Conservation (phyloP, 495 filamentous ascomycete species). For the Tuber microsphaerosporum region DNA sequence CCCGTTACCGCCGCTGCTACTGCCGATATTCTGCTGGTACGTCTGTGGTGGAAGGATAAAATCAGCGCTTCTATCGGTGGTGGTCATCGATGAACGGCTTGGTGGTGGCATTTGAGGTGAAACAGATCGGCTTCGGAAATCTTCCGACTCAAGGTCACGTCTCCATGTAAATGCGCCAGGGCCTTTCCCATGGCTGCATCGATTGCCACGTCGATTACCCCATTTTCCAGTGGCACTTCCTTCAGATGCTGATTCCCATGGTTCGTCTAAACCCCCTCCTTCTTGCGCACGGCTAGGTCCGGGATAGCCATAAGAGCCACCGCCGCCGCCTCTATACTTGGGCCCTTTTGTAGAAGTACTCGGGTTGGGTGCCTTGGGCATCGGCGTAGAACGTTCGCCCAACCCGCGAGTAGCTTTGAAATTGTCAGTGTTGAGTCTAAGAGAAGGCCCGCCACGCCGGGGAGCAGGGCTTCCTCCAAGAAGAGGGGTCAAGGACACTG, state of each 20-base stretch:
- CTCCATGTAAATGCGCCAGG: constrained; percentile 31
- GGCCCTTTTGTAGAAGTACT: constrained; percentile 1
- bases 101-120: constrained; percentile 30
- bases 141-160: constrained; percentile 14
- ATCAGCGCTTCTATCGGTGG: constrained; percentile 31
- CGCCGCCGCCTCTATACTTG: background rate
- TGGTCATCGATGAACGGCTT: constrained; percentile 34
- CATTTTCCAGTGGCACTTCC: background rate
- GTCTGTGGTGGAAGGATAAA: constrained; percentile 27
- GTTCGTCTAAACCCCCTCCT: background rate
- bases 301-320: background rate
- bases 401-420: constrained; percentile 16
- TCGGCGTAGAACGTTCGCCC: constrained; percentile 23
- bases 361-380: constrained; percentile 26
- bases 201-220: constrained; percentile 9
- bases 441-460: constrained; percentile 15
- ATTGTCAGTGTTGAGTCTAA: constrained; percentile 21
- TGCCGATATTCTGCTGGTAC: constrained; percentile 23
- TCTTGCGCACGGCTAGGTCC: background rate
- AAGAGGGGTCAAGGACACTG: constrained; percentile 33
- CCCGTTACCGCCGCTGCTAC: constrained; percentile 25
- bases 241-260: constrained; percentile 1
- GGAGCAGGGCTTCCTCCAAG: constrained; percentile 30
- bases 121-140: constrained; percentile 21
- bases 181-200: constrained; percentile 28